A percentile compares a stretch with the other conserved stretches of the same genome.
phyloP scores from a whole-genome alignment of 345 rosid genomes.

The Melaleuca quinquenervia region DNA sequence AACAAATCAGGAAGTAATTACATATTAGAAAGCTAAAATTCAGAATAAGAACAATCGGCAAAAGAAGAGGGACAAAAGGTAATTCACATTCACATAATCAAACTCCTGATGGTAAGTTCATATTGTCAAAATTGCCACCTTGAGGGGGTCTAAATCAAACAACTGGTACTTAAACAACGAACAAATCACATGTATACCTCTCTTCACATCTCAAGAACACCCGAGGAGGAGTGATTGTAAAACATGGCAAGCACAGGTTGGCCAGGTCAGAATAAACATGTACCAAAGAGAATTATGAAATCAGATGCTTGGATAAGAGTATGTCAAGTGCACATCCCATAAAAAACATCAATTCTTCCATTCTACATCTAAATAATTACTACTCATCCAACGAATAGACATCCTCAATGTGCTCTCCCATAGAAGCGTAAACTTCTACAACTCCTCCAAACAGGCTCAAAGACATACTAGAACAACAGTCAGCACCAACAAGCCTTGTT shows the following conservation, averaged over 20 bases:
- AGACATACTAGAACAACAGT: neutral
- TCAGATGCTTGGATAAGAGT: neutral
- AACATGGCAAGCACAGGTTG: neutral
- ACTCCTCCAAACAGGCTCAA: neutral
- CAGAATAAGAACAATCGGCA: neutral
- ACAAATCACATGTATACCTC: neutral
- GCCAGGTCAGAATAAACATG: neutral
- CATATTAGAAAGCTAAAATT: neutral
- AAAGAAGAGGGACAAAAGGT: neutral
- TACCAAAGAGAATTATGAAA: neutral
- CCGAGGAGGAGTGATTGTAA: neutral
- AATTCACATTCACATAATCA: neutral
- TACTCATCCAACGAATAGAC: neutral
- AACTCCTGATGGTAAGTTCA: neutral
- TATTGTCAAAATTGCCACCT: neutral
- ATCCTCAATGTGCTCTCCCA: neutral
- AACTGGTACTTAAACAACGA: neutral
- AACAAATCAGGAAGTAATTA: neutral
- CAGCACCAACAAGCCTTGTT: neutral
- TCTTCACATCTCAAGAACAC: neutral
- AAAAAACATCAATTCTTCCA: neutral
- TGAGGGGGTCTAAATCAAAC: neutral
- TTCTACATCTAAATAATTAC: neutral
- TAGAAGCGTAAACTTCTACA: neutral
- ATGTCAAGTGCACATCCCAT: neutral